phyloP scores from a whole-genome alignment of 306 rosid species.

The Spatholobus suberectus region DNA sequence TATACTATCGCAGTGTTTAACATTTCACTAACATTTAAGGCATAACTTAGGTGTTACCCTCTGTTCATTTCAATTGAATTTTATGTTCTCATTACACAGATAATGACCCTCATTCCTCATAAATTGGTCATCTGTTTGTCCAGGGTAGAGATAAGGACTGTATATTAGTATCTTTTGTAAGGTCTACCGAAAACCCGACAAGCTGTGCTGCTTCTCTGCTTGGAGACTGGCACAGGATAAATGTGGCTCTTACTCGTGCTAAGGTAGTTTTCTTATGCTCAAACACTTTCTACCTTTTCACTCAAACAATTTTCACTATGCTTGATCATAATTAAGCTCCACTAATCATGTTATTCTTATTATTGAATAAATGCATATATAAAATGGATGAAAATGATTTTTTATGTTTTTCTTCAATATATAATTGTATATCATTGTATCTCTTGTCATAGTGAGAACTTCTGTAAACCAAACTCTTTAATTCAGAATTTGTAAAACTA shows the following conservation, averaged over 20 bases:
- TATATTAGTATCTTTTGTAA: conserved; percentile 83
- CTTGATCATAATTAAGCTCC: conserved; percentile 9
- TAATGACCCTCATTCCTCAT: conserved; percentile 6
- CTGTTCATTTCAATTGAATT: neutral
- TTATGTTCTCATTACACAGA: neutral
- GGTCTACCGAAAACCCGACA: conserved; percentile 80
- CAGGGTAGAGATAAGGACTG: conserved; percentile 99
- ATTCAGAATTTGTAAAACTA: neutral
- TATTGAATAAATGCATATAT: conserved; percentile 18
- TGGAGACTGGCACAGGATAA: conserved; percentile 97
- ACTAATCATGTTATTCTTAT: neutral
- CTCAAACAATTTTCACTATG: neutral
- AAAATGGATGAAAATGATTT: neutral
- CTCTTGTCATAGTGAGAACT: neutral
- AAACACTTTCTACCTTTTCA: neutral
- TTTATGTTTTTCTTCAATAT: neutral
- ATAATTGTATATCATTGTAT: neutral
- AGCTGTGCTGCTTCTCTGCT: conserved; percentile 77
- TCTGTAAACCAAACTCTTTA: neutral
- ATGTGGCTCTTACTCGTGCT: conserved; percentile 94
- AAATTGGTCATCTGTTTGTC: neutral
- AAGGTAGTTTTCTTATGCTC: conserved; percentile 56
- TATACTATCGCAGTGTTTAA: neutral
- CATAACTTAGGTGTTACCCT: conserved; percentile 1
- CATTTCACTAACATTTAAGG: conserved; percentile 5